phyloP scores from a whole-genome alignment of 2,329 filamentous ascomycete genomes.

The Pseudogymnoascus sp. region DNA sequence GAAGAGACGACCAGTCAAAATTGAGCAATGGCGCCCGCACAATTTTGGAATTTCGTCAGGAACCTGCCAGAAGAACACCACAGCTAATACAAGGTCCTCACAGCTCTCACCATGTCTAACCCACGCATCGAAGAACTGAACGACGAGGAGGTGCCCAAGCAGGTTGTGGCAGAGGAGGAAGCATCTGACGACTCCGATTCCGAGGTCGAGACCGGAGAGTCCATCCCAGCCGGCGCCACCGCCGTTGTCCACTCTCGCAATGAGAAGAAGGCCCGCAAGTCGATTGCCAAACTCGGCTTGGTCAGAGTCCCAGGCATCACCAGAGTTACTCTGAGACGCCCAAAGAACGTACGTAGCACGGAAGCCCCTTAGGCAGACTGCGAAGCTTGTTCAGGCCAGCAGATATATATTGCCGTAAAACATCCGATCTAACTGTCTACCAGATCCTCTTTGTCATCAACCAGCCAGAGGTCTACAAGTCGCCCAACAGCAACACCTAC shows the following conservation, averaged over 20 bases:
- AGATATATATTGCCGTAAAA: not conserved
- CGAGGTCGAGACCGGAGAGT: constrained; percentile 65
- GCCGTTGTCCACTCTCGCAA: constrained; percentile 96
- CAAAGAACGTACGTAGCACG: constrained; percentile 82
- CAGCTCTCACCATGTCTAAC: constrained; percentile 75
- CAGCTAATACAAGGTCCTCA: constrained; percentile 19
- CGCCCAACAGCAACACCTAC: constrained; percentile 98
- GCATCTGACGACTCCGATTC: constrained; percentile 64
- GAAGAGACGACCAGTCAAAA: constrained; percentile 6
- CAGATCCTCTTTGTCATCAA: constrained; percentile 99
- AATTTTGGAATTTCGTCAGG: constrained; percentile 1
- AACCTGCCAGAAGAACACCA: not conserved
- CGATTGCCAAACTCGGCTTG: constrained; percentile 95
- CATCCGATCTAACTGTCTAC: constrained; percentile 10
- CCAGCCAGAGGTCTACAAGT: constrained; percentile 99
- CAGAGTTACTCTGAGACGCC: constrained; percentile 91
- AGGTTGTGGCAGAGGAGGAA: constrained; percentile 66
- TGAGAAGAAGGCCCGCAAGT: constrained; percentile 99
- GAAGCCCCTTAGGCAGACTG: constrained; percentile 9
- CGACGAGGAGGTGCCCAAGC: constrained; percentile 85
- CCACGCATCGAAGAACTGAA: constrained; percentile 95
- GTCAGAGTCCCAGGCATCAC: constrained; percentile 97
- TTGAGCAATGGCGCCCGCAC: constrained; percentile 5
- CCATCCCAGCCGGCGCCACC: constrained; percentile 71
- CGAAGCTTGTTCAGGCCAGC: not conserved